These are phyloP conservation scores for Phascolomyces articulosus DNA, from an alignment of 371 early-diverging fungal genomes.

Conservation along the genomic window DNA sequence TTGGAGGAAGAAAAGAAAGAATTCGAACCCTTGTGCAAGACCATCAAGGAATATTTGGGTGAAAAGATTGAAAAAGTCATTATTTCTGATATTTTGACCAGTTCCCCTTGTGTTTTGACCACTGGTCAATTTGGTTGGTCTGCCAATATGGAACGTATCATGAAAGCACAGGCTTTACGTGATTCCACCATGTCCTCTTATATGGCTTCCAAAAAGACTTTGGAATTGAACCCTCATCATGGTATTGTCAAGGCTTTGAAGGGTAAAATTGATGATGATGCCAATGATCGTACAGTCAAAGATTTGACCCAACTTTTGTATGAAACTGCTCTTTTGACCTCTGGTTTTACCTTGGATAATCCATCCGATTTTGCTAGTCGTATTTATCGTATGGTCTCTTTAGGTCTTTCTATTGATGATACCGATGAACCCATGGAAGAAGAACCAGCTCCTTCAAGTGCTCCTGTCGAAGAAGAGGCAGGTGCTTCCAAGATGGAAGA, in stretches of 20 bases:
- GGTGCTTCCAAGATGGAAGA: conserved; percentile 77
- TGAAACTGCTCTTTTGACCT: conserved; percentile 93
- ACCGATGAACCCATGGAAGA: conserved; percentile 52
- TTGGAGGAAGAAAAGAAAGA: conserved; percentile 87
- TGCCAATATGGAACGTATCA: conserved; percentile 99
- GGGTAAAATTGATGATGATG: conserved; percentile 84
- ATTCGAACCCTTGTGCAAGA: conserved; percentile 82
- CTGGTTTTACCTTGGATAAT: conserved; percentile 97
- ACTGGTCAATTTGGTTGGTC: conserved; percentile 99
- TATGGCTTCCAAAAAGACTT: conserved; percentile 98
- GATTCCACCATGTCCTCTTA: conserved; percentile 95
- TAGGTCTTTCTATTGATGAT: conserved; percentile 94
- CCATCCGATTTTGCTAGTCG: conserved; percentile 91
- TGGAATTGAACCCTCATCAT: conserved; percentile 97
- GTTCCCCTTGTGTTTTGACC: conserved; percentile 97
- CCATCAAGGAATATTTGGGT: conserved; percentile 91
- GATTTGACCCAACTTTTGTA: conserved; percentile 93
- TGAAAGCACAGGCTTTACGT: conserved; percentile 98
- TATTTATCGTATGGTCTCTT: conserved; percentile 98
- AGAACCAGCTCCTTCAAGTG: conserved; percentile 31
- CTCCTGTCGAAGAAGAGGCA: conserved; percentile 64
- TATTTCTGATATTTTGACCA: conserved; percentile 90
- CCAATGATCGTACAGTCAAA: conserved; percentile 96
- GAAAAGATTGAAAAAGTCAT: conserved; percentile 98
- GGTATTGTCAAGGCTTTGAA: conserved; percentile 92